Percentiles rank a stretch among this genome's conserved stretches.
Evolutionary conservation across 768 basidiomycete species (phyloP).

Genomic region (Collybia mongolica): DNA sequence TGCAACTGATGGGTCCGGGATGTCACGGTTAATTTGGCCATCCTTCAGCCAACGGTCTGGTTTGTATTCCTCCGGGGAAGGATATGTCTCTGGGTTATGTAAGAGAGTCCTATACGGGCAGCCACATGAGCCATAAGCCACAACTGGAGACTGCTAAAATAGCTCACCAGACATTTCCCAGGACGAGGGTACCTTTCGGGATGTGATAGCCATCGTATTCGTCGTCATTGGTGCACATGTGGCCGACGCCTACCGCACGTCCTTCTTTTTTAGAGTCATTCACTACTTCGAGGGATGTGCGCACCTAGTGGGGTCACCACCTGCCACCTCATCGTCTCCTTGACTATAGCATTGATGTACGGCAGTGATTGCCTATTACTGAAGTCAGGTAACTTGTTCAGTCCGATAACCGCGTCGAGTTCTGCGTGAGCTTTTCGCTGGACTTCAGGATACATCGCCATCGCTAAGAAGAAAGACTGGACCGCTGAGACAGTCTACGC

Average conservation of each 20-base stretch:
- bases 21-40: conserved; percentile 1
- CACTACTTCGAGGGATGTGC: too few relatives aligned
- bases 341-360: conserved; percentile 31
- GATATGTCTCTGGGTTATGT: conserved; percentile 5
- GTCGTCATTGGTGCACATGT: conserved; percentile 8
- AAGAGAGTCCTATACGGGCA: not conserved
- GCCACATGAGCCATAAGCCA: not conserved
- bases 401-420: conserved; percentile 33
- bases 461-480: conserved; percentile 32
- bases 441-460: conserved; percentile 34
- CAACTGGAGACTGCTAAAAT: not conserved
- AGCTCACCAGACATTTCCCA: conserved; percentile 12
- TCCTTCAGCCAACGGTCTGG: conserved; percentile 8
- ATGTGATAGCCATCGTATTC: conserved; percentile 10
- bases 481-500: conserved; percentile 33
- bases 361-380: conserved; percentile 34
- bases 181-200: conserved; percentile 10
- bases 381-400: conserved; percentile 35
- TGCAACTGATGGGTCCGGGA: conserved; percentile 1
- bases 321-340: too few relatives aligned
- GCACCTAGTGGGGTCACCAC: conserved; percentile 15
- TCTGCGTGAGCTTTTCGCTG: conserved; percentile 37
- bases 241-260: conserved; percentile 2
- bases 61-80: conserved; percentile 8
- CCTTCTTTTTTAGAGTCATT: too few relatives aligned